These are phyloP conservation scores for Lipomyces yamanashiensis DNA, from an alignment of 805 yeast genomes.

Conservation along the genomic window DNA sequence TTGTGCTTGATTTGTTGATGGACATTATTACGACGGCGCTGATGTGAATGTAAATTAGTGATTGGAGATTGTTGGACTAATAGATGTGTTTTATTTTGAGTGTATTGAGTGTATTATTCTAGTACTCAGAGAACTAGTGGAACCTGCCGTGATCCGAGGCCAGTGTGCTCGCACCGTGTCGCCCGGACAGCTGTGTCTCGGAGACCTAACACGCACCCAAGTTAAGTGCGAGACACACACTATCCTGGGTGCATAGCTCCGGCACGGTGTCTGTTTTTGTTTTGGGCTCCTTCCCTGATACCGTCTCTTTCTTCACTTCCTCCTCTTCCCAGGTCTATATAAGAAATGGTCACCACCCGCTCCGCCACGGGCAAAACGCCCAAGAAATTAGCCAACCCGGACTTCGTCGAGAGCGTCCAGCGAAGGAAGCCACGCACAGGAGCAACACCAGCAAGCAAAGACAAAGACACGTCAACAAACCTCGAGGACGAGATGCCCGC, in stretches of 20 bases:
- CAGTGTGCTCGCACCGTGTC: constrained; percentile 7
- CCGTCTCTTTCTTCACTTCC: neutral
- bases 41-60: constrained; percentile 22
- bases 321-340: neutral
- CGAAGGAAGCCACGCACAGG: constrained; percentile 1
- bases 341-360: constrained; percentile 28
- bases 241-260: neutral
- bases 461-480: neutral
- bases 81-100: neutral
- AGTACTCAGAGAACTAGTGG: neutral
- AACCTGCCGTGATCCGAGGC: neutral
- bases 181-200: constrained; percentile 14
- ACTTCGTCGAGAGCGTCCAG: constrained; percentile 25
- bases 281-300: neutral
- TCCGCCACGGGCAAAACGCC: constrained; percentile 33
- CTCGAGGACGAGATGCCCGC: constrained; percentile 5
- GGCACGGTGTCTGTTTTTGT: neutral
- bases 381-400: constrained; percentile 21
- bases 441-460: neutral
- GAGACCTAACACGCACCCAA: neutral
- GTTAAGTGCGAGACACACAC: constrained; percentile 3
- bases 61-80: neutral
- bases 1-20: constrained; percentile 35
- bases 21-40: constrained; percentile 31
- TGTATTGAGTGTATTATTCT: neutral